Percentiles rank a stretch among this genome's conserved stretches.
These are phyloP conservation scores for Bassia scoparia DNA, from an alignment of 148 eudicot species.

Conservation along the genomic window DNA sequence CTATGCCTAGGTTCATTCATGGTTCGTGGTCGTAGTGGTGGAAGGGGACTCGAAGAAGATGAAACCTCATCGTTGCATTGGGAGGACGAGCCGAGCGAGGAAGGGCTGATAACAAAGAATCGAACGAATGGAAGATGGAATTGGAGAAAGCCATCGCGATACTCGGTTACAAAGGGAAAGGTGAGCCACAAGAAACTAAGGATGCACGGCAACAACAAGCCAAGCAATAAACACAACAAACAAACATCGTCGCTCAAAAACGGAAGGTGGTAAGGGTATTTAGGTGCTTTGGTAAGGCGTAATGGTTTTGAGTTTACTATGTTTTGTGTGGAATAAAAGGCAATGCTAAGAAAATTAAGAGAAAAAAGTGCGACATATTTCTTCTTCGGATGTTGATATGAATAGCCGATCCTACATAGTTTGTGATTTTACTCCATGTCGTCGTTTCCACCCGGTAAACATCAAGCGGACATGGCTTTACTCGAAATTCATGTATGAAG, in stretches of 20 bases:
- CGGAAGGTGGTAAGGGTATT: conserved; percentile 23
- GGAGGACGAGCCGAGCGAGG: conserved; percentile 40
- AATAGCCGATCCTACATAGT: conserved; percentile 16
- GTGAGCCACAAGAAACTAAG: not conserved
- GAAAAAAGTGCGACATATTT: conserved; percentile 9
- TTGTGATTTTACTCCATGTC: not conserved
- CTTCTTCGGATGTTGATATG: conserved; percentile 17
- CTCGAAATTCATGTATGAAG: no score
- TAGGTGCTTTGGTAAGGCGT: conserved; percentile 40
- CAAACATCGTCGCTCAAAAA: conserved; percentile 15
- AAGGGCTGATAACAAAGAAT: conserved; percentile 41
- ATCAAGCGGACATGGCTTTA: no score
- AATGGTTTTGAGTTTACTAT: conserved; percentile 44
- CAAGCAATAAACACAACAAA: not conserved
- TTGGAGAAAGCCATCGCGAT: conserved; percentile 12
- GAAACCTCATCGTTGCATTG: conserved; percentile 44
- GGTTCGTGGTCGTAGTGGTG: not conserved
- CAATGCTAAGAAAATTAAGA: conserved; percentile 10
- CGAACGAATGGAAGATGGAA: conserved; percentile 47
- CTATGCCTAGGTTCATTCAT: no score
- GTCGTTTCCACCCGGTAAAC: no score
- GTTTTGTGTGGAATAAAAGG: conserved; percentile 31
- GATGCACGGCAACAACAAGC: not conserved
- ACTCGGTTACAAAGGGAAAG: not conserved
- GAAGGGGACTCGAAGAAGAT: conserved; percentile 17